These are phyloP conservation scores for Hypericum perforatum DNA, from an alignment of 345 rosid genomes.

Conservation along the genomic window DNA sequence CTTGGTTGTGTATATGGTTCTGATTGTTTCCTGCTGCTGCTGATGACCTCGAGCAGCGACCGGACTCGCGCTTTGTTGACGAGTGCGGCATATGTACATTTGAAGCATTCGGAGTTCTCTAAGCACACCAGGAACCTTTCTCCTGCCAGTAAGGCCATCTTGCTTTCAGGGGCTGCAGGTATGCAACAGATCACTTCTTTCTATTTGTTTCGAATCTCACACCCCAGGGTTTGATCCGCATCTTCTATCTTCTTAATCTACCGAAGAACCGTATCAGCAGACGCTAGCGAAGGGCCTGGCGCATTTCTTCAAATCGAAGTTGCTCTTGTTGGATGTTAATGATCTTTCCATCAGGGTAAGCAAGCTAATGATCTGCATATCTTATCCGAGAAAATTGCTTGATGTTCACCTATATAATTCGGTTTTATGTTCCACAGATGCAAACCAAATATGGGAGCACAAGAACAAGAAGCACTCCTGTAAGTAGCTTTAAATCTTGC, in stretches of 20 bases:
- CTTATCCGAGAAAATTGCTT: not conserved
- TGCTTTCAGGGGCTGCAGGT: slow-evolving; percentile 95
- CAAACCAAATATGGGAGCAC: slow-evolving; percentile 79
- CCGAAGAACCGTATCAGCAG: slow-evolving; percentile 77
- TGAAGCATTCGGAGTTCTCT: slow-evolving; percentile 67
- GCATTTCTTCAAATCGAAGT: slow-evolving; percentile 66
- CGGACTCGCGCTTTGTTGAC: slow-evolving; percentile 56
- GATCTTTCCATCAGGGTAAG: slow-evolving; percentile 79
- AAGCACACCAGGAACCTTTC: slow-evolving; percentile 86
- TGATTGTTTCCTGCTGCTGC: slow-evolving; percentile 6
- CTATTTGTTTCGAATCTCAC: slow-evolving; percentile 2
- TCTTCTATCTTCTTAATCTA: slow-evolving; percentile 11
- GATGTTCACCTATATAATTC: slow-evolving; percentile 12
- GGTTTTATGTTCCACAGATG: slow-evolving; percentile 40
- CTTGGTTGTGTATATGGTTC: not conserved
- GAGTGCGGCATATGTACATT: slow-evolving; percentile 76
- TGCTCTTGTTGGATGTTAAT: slow-evolving; percentile 61
- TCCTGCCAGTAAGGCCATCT: slow-evolving; percentile 78
- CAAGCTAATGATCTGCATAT: not conserved
- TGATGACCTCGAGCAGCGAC: slow-evolving; percentile 42
- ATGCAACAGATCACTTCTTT: slow-evolving; percentile 14
- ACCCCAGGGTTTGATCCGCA: not conserved
- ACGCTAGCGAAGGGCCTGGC: slow-evolving; percentile 91
- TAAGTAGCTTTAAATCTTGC: slow-evolving; percentile 27
- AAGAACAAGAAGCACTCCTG: slow-evolving; percentile 40